Evolutionary conservation across 768 basidiomycete genomes (phyloP), one percentile per base, ranked within the genome.

Genomic region (Austroboletus festivus): DNA sequence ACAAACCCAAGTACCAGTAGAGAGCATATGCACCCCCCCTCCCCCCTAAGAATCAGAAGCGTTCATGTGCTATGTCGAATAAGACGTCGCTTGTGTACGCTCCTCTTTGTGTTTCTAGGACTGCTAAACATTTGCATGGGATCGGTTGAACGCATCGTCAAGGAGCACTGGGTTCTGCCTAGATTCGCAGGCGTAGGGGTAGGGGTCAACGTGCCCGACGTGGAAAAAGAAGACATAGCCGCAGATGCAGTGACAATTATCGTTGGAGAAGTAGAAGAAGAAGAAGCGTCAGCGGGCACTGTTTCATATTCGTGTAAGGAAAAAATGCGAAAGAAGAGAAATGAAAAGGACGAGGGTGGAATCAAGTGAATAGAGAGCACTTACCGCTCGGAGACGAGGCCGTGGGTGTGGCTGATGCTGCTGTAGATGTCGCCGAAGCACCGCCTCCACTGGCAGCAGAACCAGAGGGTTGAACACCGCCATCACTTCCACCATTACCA

Each of bases 81-180:
- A 5, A 64, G 62, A 30, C 64, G 64, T 19, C 48, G 58, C 39
- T 66, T 63, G 58, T 55, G 62, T 13, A 41, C 31, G 22, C 46
- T 44, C 28, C 18, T 64, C 21, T 46, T 60, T 18, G 35, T 35
- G 13, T 39, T 5, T 19, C 28, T 26, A 20, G 64, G 62, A 45
- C 61, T 66, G n/a, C 51, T 22, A 28, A 55, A 51, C 4, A 28
- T 0, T 18, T 54, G 8, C 35, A 19, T 18, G 7, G 5, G 39
- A 5, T 42, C 30, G 30, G 42, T 31, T 22, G 59, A 60, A 39
- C 44, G 48, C n/a, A 55, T 9, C n/a, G 33, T 53, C 38, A 67
- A 16, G 24, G 53, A 62, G 26, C 63, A 64, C 12, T n/a, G n/a
- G n/a, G 38, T 22, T 3, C 38, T 23, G 9, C 38, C 62, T 61